Conservation (phyloP, 768 basidiomycete genomes). For the Macrolepiota dolichaula region DNA sequence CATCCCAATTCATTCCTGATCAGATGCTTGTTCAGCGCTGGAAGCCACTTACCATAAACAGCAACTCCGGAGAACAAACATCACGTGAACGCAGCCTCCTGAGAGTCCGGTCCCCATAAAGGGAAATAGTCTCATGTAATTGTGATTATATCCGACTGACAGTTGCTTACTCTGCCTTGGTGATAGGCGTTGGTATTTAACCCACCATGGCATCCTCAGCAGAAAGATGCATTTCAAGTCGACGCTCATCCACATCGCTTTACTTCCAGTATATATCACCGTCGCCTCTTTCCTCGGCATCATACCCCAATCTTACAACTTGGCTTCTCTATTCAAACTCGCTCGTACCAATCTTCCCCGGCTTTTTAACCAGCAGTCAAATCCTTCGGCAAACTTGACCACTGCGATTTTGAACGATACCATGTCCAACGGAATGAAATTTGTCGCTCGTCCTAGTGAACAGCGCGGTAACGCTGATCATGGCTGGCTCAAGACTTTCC, state of each 20-base stretch:
- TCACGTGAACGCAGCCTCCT: neutral
- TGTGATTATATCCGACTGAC: neutral
- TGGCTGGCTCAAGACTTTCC: conserved; percentile 85
- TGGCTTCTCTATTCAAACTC: conserved; percentile 36
- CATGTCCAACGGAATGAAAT: conserved; percentile 30
- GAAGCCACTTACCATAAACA: neutral
- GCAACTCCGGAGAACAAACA: neutral
- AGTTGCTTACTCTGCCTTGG: neutral
- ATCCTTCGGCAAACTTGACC: neutral
- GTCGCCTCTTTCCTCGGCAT: conserved; percentile 32
- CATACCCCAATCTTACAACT: conserved; percentile 27
- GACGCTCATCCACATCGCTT: conserved; percentile 33
- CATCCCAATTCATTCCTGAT: neutral
- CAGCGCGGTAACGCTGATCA: conserved; percentile 75
- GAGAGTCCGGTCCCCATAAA: neutral
- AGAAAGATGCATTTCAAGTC: conserved; percentile 34
- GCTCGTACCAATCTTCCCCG: conserved; percentile 31
- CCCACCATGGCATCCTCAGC: conserved; percentile 6
- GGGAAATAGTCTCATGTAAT: neutral
- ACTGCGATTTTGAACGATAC: conserved; percentile 7
- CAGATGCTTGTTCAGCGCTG: neutral
- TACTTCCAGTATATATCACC: conserved; percentile 39
- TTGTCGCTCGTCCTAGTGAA: conserved; percentile 53
- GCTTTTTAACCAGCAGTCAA: conserved; percentile 16
- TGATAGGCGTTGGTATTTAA: neutral